Base-by-base conservation (phyloP, 2,329 filamentous ascomycete species). In the Cercospora janseana region DNA sequence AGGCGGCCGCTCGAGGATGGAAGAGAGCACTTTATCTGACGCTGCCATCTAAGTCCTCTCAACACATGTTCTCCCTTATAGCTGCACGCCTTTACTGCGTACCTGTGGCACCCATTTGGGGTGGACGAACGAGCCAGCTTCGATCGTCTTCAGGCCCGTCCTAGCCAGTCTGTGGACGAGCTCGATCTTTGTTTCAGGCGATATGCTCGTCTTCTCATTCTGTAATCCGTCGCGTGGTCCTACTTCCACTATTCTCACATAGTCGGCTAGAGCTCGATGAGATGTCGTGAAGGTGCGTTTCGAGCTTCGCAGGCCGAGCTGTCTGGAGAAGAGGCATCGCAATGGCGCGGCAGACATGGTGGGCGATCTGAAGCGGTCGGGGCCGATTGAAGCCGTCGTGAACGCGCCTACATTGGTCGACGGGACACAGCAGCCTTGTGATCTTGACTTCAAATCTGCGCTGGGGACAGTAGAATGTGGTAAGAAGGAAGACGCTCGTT, bases 81-180 rank as follows among this genome's bases (percentile, higher is more conserved):
- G 12, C 8, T 8, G 15, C 18, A 21, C 6, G 9, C 24, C 28
- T 13, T 15, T 35, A 15, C 23, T 37, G 26, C 58, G 46, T 37
- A 88, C 81, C 76, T 93, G 89, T 3, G 89, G 88, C 42, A 91
- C 84, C 80, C 86, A 91, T 79, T 87, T 89, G 1, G 88, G 87
- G 38, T 86, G 81, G 7, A 94, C 88, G 63, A 94, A 89, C 1
- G 86, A 87, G 1, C 88, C 89, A 13, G 86, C 83, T 68, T 94
- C 88, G 55, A 94, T 92, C 3, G 83, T 83, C 4, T 74, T 72
- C 32, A 93, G 67, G 0, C 88, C 88, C 0, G 87, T 86, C 56
- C 73, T 72, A 26, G 83, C 80, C 54, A 94, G 72, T 53, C 80
- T 75, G 59, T 84, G 78, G 29, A 94, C 86, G 46, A 94, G 70